Base-by-base conservation (phyloP, 805 yeast genomes). In the Maudiozyma pseudohumilis region DNA sequence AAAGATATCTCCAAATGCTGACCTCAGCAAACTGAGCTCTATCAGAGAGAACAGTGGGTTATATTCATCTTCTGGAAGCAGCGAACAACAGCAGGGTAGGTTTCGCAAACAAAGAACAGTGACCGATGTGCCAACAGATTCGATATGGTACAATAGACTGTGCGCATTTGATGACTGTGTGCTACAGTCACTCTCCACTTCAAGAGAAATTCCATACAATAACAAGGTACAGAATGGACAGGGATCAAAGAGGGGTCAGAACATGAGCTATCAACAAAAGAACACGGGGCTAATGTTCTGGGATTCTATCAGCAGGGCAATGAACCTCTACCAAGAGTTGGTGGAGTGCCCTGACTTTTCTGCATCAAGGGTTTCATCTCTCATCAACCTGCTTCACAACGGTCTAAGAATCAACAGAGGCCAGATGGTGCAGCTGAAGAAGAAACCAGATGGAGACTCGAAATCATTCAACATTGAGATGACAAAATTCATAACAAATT, bases 371-470 rank as follows among this genome's bases (percentile, higher is more conserved):
- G 66, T 68, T 43, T 61, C 72, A 2, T 60, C 64, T 26, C 59
- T 72, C 39, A 65, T 70, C 19, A 69, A 72, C 31, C 49, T 72
- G 7, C 51, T 73, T 23, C 71, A 74, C 44, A 71, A 72, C 36
- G 76, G 72, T 5, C 55, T 72, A 22, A 61, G 76, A 45, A 68
- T 70, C 26, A 72, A 72, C 49, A 64, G 77, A 51, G 53, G 62
- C 17, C 75, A 72, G 49, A 53, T 71, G 21, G 62, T 73, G 5
- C 67, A 69, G 50, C 53, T 73, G 47, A 64, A 69, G 39, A 71
- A 70, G 51, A 74, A 74, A 47, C 70, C 75, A 15, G 80, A 74
- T 51, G 69, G 71, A 45, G 80, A 74, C 42, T 68, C 73, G 18
- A 67, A 68, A 40, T 72, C 76, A 3, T 70, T 72, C 50, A 62